Evolutionary conservation across 2,329 filamentous ascomycete species (phyloP).

Genomic region (Neonectria coccinea): DNA sequence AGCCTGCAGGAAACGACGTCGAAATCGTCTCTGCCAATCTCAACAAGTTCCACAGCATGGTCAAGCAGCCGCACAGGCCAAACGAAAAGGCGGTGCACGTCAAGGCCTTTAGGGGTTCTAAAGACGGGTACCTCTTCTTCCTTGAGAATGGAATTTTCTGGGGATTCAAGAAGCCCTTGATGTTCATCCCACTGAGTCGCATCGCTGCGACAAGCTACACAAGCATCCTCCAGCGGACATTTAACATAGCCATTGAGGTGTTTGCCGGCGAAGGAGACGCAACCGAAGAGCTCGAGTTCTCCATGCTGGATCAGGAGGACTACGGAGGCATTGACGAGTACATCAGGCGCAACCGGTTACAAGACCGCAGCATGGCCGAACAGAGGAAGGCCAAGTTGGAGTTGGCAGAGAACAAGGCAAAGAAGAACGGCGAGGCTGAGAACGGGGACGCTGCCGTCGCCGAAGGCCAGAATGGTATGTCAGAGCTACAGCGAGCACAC

Average conservation of each 20-base stretch:
- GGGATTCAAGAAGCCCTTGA: slow-evolving; percentile 77
- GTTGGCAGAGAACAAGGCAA: slow-evolving; percentile 69
- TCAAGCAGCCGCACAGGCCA: slow-evolving; percentile 68
- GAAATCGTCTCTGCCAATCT: slow-evolving; percentile 66
- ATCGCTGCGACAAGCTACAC: slow-evolving; percentile 75
- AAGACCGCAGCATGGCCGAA: slow-evolving; percentile 77
- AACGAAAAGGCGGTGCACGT: slow-evolving; percentile 74
- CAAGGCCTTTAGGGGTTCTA: slow-evolving; percentile 74
- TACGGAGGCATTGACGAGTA: slow-evolving; percentile 74
- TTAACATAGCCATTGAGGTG: slow-evolving; percentile 74
- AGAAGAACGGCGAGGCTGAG: slow-evolving; percentile 57
- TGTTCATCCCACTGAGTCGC: slow-evolving; percentile 71
- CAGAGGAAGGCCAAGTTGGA: slow-evolving; percentile 73
- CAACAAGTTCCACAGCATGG: slow-evolving; percentile 67
- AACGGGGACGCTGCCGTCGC: slow-evolving; percentile 49
- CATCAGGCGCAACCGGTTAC: slow-evolving; percentile 69
- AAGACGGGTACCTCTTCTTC: slow-evolving; percentile 77
- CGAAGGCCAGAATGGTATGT: slow-evolving; percentile 53
- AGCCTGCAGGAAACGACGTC: slow-evolving; percentile 59
- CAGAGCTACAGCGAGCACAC: slow-evolving; percentile 63
- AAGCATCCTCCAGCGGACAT: slow-evolving; percentile 74
- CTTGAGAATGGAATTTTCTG: slow-evolving; percentile 74
- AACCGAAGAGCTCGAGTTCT: slow-evolving; percentile 73
- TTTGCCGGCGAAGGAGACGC: slow-evolving; percentile 60
- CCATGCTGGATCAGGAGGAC: slow-evolving; percentile 77